Conservation (phyloP, 495 filamentous ascomycete species). For the Trichoderma orchidacearum region DNA sequence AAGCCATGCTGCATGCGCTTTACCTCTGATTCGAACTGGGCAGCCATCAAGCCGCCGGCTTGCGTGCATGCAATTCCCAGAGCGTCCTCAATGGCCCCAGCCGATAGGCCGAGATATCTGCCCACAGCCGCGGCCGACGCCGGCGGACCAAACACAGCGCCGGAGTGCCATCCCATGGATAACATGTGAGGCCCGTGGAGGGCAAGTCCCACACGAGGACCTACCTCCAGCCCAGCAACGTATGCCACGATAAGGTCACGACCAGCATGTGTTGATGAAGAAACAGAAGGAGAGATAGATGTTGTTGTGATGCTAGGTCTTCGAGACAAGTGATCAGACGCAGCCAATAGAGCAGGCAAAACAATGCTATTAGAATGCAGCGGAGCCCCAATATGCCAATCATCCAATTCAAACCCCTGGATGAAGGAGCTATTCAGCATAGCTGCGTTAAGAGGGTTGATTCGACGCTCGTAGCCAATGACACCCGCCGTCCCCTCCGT, state of each 20-base stretch:
- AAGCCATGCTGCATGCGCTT: slow-evolving; percentile 36
- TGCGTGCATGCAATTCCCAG: slow-evolving; percentile 30
- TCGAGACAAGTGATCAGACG: slow-evolving; percentile 11
- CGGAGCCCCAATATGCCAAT: slow-evolving; percentile 25
- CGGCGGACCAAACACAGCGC: slow-evolving; percentile 28
- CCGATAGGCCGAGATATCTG: slow-evolving; percentile 20
- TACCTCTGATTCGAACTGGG: slow-evolving; percentile 27
- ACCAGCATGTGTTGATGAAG: background rate
- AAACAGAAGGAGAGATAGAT: too few relatives aligned
- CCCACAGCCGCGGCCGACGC: slow-evolving; percentile 22
- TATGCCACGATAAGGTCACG: slow-evolving; percentile 19
- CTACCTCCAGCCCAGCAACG: slow-evolving; percentile 24
- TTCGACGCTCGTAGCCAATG: slow-evolving; percentile 15
- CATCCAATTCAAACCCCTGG: slow-evolving; percentile 29
- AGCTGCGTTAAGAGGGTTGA: slow-evolving; percentile 19
- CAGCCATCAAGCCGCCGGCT: slow-evolving; percentile 27
- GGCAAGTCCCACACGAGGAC: slow-evolving; percentile 25
- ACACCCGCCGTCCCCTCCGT: slow-evolving; percentile 14
- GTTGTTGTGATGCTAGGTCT: too few relatives aligned
- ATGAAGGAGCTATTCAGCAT: slow-evolving; percentile 29
- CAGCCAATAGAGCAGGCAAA: slow-evolving; percentile 27
- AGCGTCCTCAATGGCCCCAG: slow-evolving; percentile 18
- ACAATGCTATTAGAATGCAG: slow-evolving; percentile 21
- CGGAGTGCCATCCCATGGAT: slow-evolving; percentile 28
- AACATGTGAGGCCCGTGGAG: slow-evolving; percentile 26